Evolutionary conservation across 73 alveolate genomes (phyloP).

Genomic region (Breviolum minutum): DNA sequence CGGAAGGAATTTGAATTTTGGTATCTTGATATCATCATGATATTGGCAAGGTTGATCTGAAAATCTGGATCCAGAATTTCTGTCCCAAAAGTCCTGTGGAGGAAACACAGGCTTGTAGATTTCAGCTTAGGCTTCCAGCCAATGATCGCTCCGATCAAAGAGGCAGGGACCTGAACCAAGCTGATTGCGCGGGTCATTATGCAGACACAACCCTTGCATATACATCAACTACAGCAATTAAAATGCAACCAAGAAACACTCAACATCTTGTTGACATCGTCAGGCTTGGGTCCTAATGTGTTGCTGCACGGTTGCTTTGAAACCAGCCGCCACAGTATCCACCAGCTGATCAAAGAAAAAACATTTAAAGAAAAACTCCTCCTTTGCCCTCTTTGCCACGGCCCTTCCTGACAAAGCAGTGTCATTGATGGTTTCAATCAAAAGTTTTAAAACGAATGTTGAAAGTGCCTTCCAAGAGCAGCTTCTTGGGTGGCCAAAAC

Average conservation of each 20-base stretch:
- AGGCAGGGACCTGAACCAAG: slow-evolving; percentile 42
- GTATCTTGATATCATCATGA: neutral
- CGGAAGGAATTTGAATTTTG: neutral
- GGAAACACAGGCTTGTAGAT: neutral
- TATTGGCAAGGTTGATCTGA: too few species aligned
- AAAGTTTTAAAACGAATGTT: neutral
- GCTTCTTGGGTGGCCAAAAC: slow-evolving; percentile 90
- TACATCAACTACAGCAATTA: too few species aligned
- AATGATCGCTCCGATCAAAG: slow-evolving; percentile 82
- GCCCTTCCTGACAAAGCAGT: slow-evolving; percentile 54
- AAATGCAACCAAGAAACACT: slow-evolving; percentile 11
- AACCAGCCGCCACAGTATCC: neutral
- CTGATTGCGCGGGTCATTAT: neutral
- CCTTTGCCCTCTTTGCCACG: slow-evolving; percentile 91
- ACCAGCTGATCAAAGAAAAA: neutral
- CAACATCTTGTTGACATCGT: slow-evolving; percentile 74
- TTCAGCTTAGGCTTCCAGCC: slow-evolving; percentile 6
- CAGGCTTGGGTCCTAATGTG: slow-evolving; percentile 22
- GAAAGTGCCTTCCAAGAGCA: slow-evolving; percentile 61
- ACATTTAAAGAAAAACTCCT: neutral
- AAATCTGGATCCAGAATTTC: too few species aligned
- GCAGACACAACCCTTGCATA: too few species aligned
- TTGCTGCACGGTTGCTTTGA: neutral
- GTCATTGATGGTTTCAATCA: too few species aligned
- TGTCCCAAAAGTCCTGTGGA: neutral